These are phyloP conservation scores for Maudiozyma pseudohumilis DNA, from an alignment of 805 yeast genomes.

Conservation along the genomic window DNA sequence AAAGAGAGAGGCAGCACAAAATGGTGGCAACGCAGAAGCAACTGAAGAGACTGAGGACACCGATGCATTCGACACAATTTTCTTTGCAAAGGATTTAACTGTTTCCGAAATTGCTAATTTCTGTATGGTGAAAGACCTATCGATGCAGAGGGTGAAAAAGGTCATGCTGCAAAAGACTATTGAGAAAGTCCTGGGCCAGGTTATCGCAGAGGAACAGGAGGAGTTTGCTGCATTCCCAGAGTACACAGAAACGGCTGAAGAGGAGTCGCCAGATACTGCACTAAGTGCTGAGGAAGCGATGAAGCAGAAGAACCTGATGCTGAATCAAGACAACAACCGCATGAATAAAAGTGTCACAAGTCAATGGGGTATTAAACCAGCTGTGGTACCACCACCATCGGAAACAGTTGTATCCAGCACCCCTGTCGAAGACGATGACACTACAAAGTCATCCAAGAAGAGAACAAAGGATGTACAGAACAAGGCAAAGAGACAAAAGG, in stretches of 20 bases:
- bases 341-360: slow-evolving; percentile 70
- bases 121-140: slow-evolving; percentile 55
- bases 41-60: slow-evolving; percentile 6
- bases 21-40: slow-evolving; percentile 4
- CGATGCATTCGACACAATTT: slow-evolving; percentile 31
- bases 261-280: slow-evolving; percentile 23
- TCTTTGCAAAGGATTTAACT: slow-evolving; percentile 52
- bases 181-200: slow-evolving; percentile 44
- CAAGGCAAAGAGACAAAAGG: slow-evolving; percentile 34
- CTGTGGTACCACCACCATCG: slow-evolving; percentile 2
- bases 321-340: slow-evolving; percentile 51
- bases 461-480: slow-evolving; percentile 37
- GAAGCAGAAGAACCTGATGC: slow-evolving; percentile 43
- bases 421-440: slow-evolving; percentile 15
- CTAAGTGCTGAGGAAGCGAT: slow-evolving; percentile 15
- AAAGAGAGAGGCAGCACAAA: slow-evolving; percentile 25
- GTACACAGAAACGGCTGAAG: slow-evolving; percentile 10
- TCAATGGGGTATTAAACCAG: slow-evolving; percentile 43
- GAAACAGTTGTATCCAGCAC: slow-evolving; percentile 7
- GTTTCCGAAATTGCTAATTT: slow-evolving; percentile 43
- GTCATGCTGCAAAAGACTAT: slow-evolving; percentile 53
- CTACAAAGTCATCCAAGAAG: slow-evolving; percentile 30
- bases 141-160: slow-evolving; percentile 61
- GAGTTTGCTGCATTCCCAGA: slow-evolving; percentile 33
- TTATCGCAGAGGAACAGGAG: slow-evolving; percentile 51